Base-by-base conservation (phyloP, 2,329 filamentous ascomycete species). In the Atkinsonella texensis region DNA sequence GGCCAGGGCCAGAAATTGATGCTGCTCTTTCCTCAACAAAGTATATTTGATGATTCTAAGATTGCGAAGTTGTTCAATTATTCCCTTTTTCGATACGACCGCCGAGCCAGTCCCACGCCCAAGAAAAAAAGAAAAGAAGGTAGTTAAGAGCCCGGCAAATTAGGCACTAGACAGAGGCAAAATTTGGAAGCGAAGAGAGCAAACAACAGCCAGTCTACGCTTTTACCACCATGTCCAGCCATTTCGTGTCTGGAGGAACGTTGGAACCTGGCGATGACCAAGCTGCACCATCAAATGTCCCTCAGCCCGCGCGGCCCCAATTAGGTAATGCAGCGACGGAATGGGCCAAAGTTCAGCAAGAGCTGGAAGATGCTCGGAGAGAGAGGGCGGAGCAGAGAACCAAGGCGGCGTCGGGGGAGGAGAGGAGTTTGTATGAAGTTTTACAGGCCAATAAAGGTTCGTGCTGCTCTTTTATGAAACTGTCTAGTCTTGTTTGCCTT, bases 381-480 rank as follows among this genome's bases (percentile, higher is more conserved):
- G 70, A 70, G 53, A 75, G 80, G 53, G 74, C 77, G 32, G 75
- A 79, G 51, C 68, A 74, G 54, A 70, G 73, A 52, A 66, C 70
- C 13, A 62, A 65, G 55, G 67, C 66, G 38, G 71, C 70, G 2
- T 64, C 68, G 18, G 68, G 67, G 46, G 63, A 65, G 35, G 78
- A 84, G 58, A 82, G 77, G 67, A 83, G 76, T 49, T 72, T 93
- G 31, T 93, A 77, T 63, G 87, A 90, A 43, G 75, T 86, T 2
- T 67, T 93, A 49, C 84, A 91, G 68, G 87, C 84, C 43, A 93
- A 93, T 67, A 91, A 90, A 79, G 84, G 83, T 85, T 52, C n/a
- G 50, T 50, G 51, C 28, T 11, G 17, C 43, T 13, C 9, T 33
- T 45, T n/a, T n/a, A n/a, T n/a, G n/a, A n/a, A n/a, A n/a, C n/a